These are phyloP conservation scores for Trichoderma sp. DNA, from an alignment of 2,329 filamentous ascomycete species.

Conservation along the genomic window DNA sequence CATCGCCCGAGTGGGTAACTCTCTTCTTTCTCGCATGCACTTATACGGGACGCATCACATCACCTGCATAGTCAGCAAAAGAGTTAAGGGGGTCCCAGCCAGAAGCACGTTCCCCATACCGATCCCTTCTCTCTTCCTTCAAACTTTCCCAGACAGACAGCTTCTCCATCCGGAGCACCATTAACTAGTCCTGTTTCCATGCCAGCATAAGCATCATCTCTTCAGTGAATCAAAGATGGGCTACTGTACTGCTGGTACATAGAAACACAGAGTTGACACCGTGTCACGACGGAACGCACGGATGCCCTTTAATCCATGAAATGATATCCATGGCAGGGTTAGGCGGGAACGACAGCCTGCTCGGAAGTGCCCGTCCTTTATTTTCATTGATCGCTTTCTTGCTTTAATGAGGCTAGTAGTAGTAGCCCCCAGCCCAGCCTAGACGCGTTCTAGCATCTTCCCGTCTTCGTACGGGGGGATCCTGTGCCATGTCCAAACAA, in stretches of 20 bases:
- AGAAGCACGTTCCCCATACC: constrained; percentile 11
- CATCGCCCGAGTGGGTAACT: background rate
- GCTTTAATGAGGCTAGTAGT: background rate
- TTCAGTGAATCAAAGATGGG: background rate
- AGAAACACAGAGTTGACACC: background rate
- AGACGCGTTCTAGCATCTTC: background rate
- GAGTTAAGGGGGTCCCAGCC: constrained; percentile 3
- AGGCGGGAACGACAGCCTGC: background rate
- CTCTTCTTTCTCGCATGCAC: background rate
- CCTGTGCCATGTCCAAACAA: background rate
- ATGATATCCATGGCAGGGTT: background rate
- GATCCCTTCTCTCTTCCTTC: background rate
- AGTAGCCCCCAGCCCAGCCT: background rate
- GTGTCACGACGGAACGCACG: background rate
- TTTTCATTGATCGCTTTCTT: background rate
- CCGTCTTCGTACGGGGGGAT: background rate
- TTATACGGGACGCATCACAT: constrained; percentile 8
- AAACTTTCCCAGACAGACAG: background rate
- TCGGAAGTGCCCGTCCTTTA: constrained; percentile 15
- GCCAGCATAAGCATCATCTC: background rate
- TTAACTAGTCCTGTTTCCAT: background rate
- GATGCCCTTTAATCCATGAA: background rate
- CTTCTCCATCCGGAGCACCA: background rate
- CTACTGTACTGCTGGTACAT: background rate
- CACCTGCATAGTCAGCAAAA: constrained; percentile 5